Evolutionary conservation across 2,329 filamentous ascomycete species (phyloP), one percentile per base, ranked within the genome.

Genomic region (Truncatella angustata): DNA sequence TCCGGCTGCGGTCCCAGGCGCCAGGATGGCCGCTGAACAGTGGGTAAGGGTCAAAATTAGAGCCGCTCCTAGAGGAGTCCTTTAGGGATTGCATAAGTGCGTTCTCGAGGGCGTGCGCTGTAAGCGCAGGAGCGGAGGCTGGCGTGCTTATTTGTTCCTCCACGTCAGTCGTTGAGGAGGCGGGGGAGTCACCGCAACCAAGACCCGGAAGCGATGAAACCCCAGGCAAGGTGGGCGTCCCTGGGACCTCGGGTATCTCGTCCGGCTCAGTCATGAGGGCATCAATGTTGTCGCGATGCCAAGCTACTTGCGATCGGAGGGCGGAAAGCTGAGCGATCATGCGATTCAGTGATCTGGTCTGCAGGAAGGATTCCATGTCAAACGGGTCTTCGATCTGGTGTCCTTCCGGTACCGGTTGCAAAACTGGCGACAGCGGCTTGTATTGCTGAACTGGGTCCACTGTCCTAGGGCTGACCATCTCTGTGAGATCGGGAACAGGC

Each of bases 231-330:
- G 37, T 45, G 3, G 61, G 57, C 10, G 54, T 52, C n/a, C 37
- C 58, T 18, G 60, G 54, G 10, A 56, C 50, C 16, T 43, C 57
- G 26, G 59, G 54, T 9, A 54, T 51, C 10, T 64, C 55, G 42
- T 61, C 36, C 14, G 65, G 34, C 45, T 54, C 32, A 39, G 63
- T 52, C 28, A 75, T 57, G 49, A 79, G 67, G 5, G 62, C 60
- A 36, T 80, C 73, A 11, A 84, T 67, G 44, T 71, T 71, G 36
- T 69, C 65, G 40, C 78, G 65, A 61, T 84, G 80, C 34, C 71
- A 70, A 14, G 65, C 56, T 20, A 84, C 73, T 57, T 83, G 80
- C 5, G 68, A 64, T 36, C 73, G 73, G 24, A 85, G 68, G 43
- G 69, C 68, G 2, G 70, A 66, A 24, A 85, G 72, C 36, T 79